Conservation (phyloP, 768 basidiomycete genomes). For the Flagelloscypha sp. region DNA sequence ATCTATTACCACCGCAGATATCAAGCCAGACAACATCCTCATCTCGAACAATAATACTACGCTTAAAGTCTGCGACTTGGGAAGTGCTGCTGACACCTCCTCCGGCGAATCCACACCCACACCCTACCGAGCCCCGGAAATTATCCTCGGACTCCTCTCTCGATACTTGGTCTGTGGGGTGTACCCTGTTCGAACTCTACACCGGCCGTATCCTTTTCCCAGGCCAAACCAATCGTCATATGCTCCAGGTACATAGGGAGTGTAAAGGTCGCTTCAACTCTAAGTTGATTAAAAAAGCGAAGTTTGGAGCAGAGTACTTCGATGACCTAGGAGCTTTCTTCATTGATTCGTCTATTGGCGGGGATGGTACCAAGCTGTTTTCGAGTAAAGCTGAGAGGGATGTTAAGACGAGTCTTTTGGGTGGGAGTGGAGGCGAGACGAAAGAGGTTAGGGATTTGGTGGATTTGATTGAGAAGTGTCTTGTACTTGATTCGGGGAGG, state of each 20-base stretch:
- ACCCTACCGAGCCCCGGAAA: constrained; percentile 73
- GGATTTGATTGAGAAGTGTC: no score
- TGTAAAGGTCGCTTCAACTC: constrained; percentile 63
- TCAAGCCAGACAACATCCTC: constrained; percentile 49
- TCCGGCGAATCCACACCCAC: constrained; percentile 76
- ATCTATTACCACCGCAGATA: constrained; percentile 71
- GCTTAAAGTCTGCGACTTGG: constrained; percentile 67
- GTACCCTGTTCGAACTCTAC: constrained; percentile 66
- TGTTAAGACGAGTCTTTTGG: no score
- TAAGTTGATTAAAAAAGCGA: constrained; percentile 62
- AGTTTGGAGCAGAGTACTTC: constrained; percentile 63
- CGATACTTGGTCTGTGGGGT: constrained; percentile 72
- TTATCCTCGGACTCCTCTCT: constrained; percentile 67
- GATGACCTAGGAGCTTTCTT: constrained; percentile 60
- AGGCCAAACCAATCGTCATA: constrained; percentile 70
- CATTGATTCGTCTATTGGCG: no score
- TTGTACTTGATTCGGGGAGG: no score
- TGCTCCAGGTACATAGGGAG: constrained; percentile 74
- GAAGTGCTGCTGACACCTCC: constrained; percentile 61
- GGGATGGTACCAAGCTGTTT: no score
- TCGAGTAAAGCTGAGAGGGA: no score
- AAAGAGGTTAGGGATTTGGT: no score
- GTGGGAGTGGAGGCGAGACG: no score
- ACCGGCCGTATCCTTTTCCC: constrained; percentile 74
- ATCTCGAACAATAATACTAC: constrained; percentile 72